Conservation (phyloP, 2,329 filamentous ascomycete genomes). For the Beauveria australis region DNA sequence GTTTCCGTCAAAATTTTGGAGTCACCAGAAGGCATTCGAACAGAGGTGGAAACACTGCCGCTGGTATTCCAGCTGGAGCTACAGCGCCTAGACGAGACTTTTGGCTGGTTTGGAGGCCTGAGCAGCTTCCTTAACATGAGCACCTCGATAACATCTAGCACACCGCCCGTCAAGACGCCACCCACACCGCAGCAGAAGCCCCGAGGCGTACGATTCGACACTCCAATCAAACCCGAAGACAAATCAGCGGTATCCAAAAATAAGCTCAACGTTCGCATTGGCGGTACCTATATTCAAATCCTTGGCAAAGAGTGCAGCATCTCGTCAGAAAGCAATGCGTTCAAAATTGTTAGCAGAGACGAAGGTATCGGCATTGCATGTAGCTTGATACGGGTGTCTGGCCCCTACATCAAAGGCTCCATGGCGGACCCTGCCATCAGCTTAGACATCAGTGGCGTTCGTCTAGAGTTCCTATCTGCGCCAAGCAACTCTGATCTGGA, state of each 20-base stretch:
- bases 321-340: constrained; percentile 65
- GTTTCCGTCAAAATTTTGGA: constrained; percentile 45
- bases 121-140: constrained; percentile 87
- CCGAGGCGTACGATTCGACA: constrained; percentile 51
- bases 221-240: constrained; percentile 42
- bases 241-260: constrained; percentile 39
- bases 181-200: constrained; percentile 32
- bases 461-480: constrained; percentile 61
- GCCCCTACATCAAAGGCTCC: constrained; percentile 53
- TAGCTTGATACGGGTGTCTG: constrained; percentile 65
- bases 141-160: constrained; percentile 68
- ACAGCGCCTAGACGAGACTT: constrained; percentile 73
- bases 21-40: constrained; percentile 34
- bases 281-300: constrained; percentile 68
- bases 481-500: constrained; percentile 78
- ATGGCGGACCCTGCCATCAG: constrained; percentile 51
- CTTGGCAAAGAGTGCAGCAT: constrained; percentile 70
- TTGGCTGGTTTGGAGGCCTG: constrained; percentile 82
- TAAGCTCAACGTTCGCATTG: constrained; percentile 71
- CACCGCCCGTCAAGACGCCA: constrained; percentile 39
- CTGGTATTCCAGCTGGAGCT: constrained; percentile 70
- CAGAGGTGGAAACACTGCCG: constrained; percentile 68
- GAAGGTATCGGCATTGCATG: constrained; percentile 66
- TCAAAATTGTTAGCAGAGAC: constrained; percentile 71
- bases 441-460: constrained; percentile 56